Conservation (phyloP, 495 filamentous ascomycete species). For the Xylaria bambusicola region DNA sequence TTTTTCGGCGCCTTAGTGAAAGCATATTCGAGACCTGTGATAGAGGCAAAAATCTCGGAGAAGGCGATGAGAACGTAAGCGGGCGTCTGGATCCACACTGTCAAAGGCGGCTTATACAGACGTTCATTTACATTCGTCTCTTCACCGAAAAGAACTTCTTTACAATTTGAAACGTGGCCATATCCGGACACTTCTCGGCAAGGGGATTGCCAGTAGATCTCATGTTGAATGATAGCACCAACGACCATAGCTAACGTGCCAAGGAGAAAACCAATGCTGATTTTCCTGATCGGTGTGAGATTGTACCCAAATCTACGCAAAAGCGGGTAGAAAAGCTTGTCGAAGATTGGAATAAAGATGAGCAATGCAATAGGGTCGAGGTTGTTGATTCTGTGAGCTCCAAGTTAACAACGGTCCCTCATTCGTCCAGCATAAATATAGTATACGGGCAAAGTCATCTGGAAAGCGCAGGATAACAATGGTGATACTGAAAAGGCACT, state of each 20-base stretch:
- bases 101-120: slow-evolving; percentile 48
- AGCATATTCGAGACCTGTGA: slow-evolving; percentile 64
- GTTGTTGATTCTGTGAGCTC: slow-evolving; percentile 56
- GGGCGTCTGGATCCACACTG: slow-evolving; percentile 64
- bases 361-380: slow-evolving; percentile 75
- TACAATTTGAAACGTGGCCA: slow-evolving; percentile 44
- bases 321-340: slow-evolving; percentile 67
- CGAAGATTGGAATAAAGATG: slow-evolving; percentile 77
- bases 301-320: slow-evolving; percentile 63
- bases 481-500: not conserved
- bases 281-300: slow-evolving; percentile 74
- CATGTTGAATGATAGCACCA: slow-evolving; percentile 66
- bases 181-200: slow-evolving; percentile 50
- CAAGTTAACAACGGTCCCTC: not conserved
- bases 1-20: slow-evolving; percentile 78
- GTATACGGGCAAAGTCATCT: not conserved
- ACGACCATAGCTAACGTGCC: slow-evolving; percentile 65
- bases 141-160: slow-evolving; percentile 23
- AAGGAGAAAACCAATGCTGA: slow-evolving; percentile 66
- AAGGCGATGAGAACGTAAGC: slow-evolving; percentile 68
- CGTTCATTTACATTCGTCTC: slow-evolving; percentile 24
- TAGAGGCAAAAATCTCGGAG: slow-evolving; percentile 72
- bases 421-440: not conserved
- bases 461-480: not conserved
- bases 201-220: slow-evolving; percentile 65